Base-by-base conservation (phyloP, 169 alveolate species). In the Perkinsus marinus region DNA sequence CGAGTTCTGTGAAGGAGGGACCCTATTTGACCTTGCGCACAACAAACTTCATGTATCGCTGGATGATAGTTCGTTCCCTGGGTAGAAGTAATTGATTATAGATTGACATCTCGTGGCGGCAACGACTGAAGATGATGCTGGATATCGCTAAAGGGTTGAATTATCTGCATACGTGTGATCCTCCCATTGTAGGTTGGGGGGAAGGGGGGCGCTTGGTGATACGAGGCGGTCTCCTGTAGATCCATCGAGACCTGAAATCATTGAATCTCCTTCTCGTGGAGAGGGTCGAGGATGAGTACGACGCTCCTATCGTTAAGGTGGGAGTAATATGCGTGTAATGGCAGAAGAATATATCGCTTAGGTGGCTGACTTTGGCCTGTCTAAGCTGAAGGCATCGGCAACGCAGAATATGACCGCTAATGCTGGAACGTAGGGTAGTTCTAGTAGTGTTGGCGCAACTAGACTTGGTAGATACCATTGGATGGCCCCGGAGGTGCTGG, bases 401-500 rank as follows among this genome's bases (percentile, higher is more conserved):
- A 57, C 79, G 34, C 79, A 57, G 79, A 57, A 57, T 30, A 57
- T 57, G 79, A 57, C 79, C 9, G 79, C 79, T 30, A 2, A 57
- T 26, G 79, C 79, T 57, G 79, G 79, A 57, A 57, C 79, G 79
- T 57, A 57, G 79, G 79, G 10, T 41, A 10, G 46, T 10, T 41
- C 79, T 57, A n/a, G 37, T 57, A 6, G 37, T 57, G 37, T 57
- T 13, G 26, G 9, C 26, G 17, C 26, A 43, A 17, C 68, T 43
- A 17, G 17, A 9, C 79, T 2, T 57, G 26, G 26, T 30, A 97
- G 98, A 39, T 95, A 90, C 90, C 97, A 95, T 91, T 97, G 98
- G 98, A 97, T 97, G 98, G 98, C 98, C 57, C 98, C 98, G 37
- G 98, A 97, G 93, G 95, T 95, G 39, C 92, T 97, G 68, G 93